Evolutionary conservation across 2,329 filamentous ascomycete genomes (phyloP).

Genomic region (Tolypocladium tundrense): DNA sequence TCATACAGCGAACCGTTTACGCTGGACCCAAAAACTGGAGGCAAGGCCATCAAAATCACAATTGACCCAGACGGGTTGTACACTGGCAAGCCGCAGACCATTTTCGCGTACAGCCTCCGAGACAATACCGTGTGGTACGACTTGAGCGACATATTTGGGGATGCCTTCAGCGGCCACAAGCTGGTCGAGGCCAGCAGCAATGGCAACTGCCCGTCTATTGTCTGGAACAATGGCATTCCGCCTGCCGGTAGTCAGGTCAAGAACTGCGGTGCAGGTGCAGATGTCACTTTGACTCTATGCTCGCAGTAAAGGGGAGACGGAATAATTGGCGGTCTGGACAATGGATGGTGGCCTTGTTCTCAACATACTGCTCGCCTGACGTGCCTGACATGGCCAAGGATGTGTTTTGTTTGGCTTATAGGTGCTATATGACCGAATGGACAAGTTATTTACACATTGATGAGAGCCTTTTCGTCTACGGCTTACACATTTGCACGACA

Average conservation of each 20-base stretch:
- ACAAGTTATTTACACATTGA: no score
- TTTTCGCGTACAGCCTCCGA: slow-evolving; percentile 28
- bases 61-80: slow-evolving; percentile 22
- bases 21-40: slow-evolving; percentile 25
- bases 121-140: slow-evolving; percentile 26
- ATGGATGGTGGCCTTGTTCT: neutral
- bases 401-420: neutral
- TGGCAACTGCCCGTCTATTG: slow-evolving; percentile 21
- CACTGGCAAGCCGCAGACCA: slow-evolving; percentile 27
- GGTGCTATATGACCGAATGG: no score
- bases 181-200: slow-evolving; percentile 18
- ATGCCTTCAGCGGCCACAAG: slow-evolving; percentile 23
- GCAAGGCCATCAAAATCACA: slow-evolving; percentile 28
- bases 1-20: slow-evolving; percentile 22
- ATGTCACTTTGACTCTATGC: slow-evolving; percentile 26
- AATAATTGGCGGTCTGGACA: neutral
- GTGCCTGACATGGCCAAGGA: neutral
- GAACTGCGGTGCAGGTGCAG: slow-evolving; percentile 19
- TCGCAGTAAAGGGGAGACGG: neutral
- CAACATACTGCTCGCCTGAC: no score
- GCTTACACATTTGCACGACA: no score
- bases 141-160: slow-evolving; percentile 28
- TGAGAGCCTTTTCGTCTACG: no score
- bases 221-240: slow-evolving; percentile 22
- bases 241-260: slow-evolving; percentile 28